Evolutionary conservation across 1,139 yeast species (phyloP).

Genomic region (Scheffersomyces quercinus): DNA sequence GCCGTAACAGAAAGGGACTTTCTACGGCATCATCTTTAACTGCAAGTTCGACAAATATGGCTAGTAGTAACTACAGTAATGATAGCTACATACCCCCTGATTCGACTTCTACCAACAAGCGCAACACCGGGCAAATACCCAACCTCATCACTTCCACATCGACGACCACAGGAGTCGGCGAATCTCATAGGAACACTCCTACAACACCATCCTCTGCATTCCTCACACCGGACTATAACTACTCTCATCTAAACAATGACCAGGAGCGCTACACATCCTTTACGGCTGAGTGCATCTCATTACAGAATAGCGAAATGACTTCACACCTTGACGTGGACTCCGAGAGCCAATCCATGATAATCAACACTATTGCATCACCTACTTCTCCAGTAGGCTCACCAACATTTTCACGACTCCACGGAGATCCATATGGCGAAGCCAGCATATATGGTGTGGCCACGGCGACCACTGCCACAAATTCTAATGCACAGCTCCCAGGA

Average conservation of each 20-base stretch:
- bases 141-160: conserved; percentile 2
- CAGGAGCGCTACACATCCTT: conserved; percentile 29
- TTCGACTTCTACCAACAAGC: no score
- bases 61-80: no score
- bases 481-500: neutral
- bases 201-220: neutral
- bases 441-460: neutral
- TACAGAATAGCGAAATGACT: conserved; percentile 45
- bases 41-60: no score
- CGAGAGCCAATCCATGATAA: neutral
- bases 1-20: no score
- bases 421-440: neutral
- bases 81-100: no score
- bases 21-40: no score
- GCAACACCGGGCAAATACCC: no score
- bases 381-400: conserved; percentile 3
- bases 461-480: neutral
- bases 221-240: neutral
- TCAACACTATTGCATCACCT: conserved; percentile 3
- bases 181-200: neutral
- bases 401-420: conserved; percentile 2
- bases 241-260: conserved; percentile 4
- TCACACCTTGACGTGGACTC: conserved; percentile 19
- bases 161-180: neutral
- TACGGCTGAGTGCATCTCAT: conserved; percentile 40